Conservation (phyloP, 768 basidiomycete species). For the Russula earlei region DNA sequence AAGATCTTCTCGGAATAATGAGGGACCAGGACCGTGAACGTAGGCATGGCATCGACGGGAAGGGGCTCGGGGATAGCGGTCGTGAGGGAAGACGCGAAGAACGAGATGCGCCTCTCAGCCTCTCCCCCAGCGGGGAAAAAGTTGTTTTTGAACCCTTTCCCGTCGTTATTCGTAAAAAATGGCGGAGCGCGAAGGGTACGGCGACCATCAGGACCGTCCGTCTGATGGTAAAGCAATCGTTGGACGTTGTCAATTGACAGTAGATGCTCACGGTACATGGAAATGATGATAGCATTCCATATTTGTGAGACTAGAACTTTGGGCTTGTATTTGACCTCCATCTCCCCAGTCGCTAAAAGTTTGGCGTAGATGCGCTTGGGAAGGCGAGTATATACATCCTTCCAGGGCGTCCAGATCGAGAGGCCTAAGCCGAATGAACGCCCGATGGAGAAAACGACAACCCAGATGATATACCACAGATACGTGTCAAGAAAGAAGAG, state of each 20-base stretch:
- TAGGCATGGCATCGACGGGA: slow-evolving; percentile 97
- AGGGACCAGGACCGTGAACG: slow-evolving; percentile 97
- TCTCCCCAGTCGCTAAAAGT: slow-evolving; percentile 87
- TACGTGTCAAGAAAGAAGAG: slow-evolving; percentile 99
- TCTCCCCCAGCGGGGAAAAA: slow-evolving; percentile 95
- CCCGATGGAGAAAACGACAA: slow-evolving; percentile 86
- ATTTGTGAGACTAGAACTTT: slow-evolving; percentile 98
- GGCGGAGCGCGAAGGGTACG: slow-evolving; percentile 92
- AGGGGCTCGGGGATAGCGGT: slow-evolving; percentile 92
- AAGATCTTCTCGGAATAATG: slow-evolving; percentile 99
- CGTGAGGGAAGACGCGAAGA: slow-evolving; percentile 96
- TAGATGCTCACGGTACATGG: slow-evolving; percentile 98
- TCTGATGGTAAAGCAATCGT: slow-evolving; percentile 93
- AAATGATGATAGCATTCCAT: slow-evolving; percentile 99
- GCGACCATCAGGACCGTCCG: slow-evolving; percentile 80
- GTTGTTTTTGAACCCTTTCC: slow-evolving; percentile 56
- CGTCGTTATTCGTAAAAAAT: slow-evolving; percentile 92
- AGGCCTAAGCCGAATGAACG: slow-evolving; percentile 88
- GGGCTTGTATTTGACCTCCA: slow-evolving; percentile 99
- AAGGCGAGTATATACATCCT: slow-evolving; percentile 89
- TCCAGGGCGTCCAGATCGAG: slow-evolving; percentile 99
- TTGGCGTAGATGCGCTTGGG: slow-evolving; percentile 99
- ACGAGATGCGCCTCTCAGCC: slow-evolving; percentile 95
- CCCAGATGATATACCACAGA: slow-evolving; percentile 99
- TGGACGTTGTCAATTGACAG: slow-evolving; percentile 98